A percentile compares a stretch with the other conserved stretches of the same genome.
phyloP scores from a whole-genome alignment of 2,329 filamentous ascomycete species.

The Penicillium sp. region DNA sequence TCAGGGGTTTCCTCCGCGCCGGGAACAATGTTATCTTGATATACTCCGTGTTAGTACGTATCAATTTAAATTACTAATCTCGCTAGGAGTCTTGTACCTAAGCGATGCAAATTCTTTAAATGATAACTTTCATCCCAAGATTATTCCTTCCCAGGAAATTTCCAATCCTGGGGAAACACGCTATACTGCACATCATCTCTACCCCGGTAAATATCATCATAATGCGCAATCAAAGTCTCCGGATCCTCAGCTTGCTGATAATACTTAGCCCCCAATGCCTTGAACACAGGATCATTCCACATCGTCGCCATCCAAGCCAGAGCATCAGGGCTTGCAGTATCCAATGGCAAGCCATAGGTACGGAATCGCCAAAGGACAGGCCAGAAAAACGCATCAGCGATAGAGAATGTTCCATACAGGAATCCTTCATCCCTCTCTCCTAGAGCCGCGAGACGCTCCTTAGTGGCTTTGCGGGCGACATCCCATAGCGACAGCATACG shows the following conservation, averaged over 20 bases:
- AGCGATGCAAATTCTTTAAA: too few relatives aligned
- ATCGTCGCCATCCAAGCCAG: constrained; percentile 36
- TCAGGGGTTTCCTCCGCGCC: too few relatives aligned
- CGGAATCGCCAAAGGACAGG: constrained; percentile 40
- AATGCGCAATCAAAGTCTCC: constrained; percentile 28
- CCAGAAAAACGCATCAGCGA: constrained; percentile 43
- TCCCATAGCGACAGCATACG: constrained; percentile 31
- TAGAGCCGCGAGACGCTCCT: constrained; percentile 22
- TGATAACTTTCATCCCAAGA: too few relatives aligned
- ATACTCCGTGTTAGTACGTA: too few relatives aligned
- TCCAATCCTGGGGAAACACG: constrained; percentile 31
- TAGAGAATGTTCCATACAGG: constrained; percentile 39
- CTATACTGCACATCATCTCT: constrained; percentile 27
- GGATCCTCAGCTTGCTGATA: constrained; percentile 30
- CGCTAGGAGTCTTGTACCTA: too few relatives aligned
- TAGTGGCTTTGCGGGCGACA: constrained; percentile 23
- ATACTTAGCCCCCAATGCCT: constrained; percentile 24
- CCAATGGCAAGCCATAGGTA: constrained; percentile 31
- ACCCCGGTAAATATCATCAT: constrained; percentile 33
- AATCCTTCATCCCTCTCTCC: constrained; percentile 35
- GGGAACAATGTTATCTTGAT: too few relatives aligned
- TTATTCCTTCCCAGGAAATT: constrained; percentile 14
- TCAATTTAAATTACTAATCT: too few relatives aligned
- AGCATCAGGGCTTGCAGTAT: constrained; percentile 26
- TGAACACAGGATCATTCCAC: constrained; percentile 33